Base-by-base conservation (phyloP, 148 eudicot genomes). In the Rhododendron vialii region DNA sequence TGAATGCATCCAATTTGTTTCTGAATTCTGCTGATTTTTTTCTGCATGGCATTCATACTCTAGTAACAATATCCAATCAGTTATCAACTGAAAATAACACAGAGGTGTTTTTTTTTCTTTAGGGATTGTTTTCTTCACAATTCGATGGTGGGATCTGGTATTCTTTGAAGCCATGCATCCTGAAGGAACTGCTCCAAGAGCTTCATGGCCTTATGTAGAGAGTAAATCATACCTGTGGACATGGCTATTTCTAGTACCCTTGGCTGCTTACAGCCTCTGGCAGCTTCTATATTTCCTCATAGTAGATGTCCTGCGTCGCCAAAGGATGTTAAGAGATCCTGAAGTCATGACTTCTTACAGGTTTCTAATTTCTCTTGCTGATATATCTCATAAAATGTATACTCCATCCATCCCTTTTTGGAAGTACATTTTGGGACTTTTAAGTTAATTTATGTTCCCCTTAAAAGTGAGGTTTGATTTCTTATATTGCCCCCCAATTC, bases 271-370 rank as follows among this genome's bases (percentile, higher is more conserved):
- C 92, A 85, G 88, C 83, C 87, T 98, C 22, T 98, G 99, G 99
- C 99, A 98, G 89, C 80, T 90, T 83, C 91, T 98, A 11, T 98
- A 98, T 89, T 98, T 93, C 86, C 92, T 98, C 84, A 93, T 98
- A n/a, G 99, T 98, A 30, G 80, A 95, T 83, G 99, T 98, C 59
- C 91, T 98, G 43, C 95, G 99, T 74, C 89, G 96, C 85, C 99
- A 98, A 87, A 93, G 99, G 91, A 89, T 98, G 41, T 87, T 95
- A 80, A 89, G 95, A 85, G 99, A 98, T 81, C 99, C 99, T 14
- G 99, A 98, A 92, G 98, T 98, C 85, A 95, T 98, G 98, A 98
- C 99, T 53, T 95, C 98, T 38, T 98, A 98, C 95, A 98, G 99
- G 99, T 98, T 86, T 77, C 74, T 43, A 20, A 7, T 36, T 65